Base-by-base conservation (phyloP, 306 rosid genomes). In the Casuarina equisetifolia region DNA sequence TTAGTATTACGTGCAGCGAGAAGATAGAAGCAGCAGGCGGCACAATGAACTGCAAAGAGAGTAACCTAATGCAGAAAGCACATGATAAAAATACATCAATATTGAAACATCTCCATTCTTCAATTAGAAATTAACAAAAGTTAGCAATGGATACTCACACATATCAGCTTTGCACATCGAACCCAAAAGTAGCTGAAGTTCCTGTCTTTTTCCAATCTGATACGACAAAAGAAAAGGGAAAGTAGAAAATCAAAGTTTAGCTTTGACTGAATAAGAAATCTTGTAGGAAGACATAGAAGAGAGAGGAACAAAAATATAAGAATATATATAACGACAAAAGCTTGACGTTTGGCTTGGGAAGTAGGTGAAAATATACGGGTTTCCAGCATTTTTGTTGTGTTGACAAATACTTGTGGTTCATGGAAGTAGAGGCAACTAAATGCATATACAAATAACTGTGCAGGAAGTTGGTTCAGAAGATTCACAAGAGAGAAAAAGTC, bases 141-240 rank as follows among this genome's bases (percentile, higher is more conserved):
- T 75, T 57, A 55, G 44, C 54, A 40, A 17, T 9, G 71, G 78
- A 70, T 25, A 88, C 98, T 90, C 79, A 94, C 98, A 72, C 86
- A 91, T 20, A 86, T 72, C 70, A 94, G 94, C 89, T 94, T 94
- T 15, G 69, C 55, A 72, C 84, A 85, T 54, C 98, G 90, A 54
- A 94, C 81, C 94, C 86, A 85, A 77, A 89, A 86, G 82, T 94
- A 94, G 88, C 73, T 90, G 68, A 39, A 94, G 70, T 77, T 74
- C 75, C 83, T 88, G 80, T 94, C 96, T 74, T 94, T 94, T 53
- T 94, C 98, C 85, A 94, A 81, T 79, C 98, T 91, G 84, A 40
- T 51, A 78, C 13, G 78, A 70, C 57, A 45, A 17, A 82, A 82
- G 74, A 50, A 44, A 75, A 20, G 44, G 10, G 7, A 48, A 9